Evolutionary conservation across 192 early-diverging fungal genomes (phyloP).

Genomic region (Linderina pennispora): DNA sequence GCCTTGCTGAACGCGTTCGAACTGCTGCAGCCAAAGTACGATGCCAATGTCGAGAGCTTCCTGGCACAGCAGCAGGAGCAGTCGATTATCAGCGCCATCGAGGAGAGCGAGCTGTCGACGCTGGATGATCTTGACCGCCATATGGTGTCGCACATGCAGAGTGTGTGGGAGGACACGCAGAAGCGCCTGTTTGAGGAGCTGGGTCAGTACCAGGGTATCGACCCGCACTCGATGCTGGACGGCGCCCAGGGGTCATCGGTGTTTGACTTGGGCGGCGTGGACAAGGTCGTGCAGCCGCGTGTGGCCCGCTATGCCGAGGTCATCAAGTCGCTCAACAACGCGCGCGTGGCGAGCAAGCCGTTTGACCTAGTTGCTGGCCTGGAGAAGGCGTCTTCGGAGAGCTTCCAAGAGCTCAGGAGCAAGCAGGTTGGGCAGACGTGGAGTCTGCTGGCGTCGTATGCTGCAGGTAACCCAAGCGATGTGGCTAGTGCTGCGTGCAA

Average conservation of each 20-base stretch:
- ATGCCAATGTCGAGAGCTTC: slow-evolving; percentile 80
- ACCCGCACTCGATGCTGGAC: not conserved
- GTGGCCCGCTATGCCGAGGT: slow-evolving; percentile 36
- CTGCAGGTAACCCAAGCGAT: not conserved
- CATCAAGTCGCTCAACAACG: slow-evolving; percentile 27
- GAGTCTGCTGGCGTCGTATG: slow-evolving; percentile 18
- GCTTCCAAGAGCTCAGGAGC: slow-evolving; percentile 34
- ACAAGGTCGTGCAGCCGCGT: slow-evolving; percentile 18
- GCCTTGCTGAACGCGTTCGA: slow-evolving; percentile 70
- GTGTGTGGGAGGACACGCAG: slow-evolving; percentile 71
- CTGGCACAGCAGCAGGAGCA: slow-evolving; percentile 70
- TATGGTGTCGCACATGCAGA: slow-evolving; percentile 51
- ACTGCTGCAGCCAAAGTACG: slow-evolving; percentile 61
- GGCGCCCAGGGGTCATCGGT: no score
- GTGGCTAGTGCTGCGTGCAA: slow-evolving; percentile 21
- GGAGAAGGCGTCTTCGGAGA: slow-evolving; percentile 28
- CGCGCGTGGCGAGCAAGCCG: slow-evolving; percentile 12
- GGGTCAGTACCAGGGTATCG: slow-evolving; percentile 52
- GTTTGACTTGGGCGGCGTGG: no score
- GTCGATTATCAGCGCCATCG: slow-evolving; percentile 68
- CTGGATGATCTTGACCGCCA: slow-evolving; percentile 59
- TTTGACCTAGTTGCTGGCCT: slow-evolving; percentile 21
- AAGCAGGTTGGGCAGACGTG: slow-evolving; percentile 40
- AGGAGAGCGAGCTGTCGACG: slow-evolving; percentile 58
- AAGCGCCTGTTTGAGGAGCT: slow-evolving; percentile 77